Evolutionary conservation across 129 eudicot species (phyloP).

Genomic region (Solidago caesia): DNA sequence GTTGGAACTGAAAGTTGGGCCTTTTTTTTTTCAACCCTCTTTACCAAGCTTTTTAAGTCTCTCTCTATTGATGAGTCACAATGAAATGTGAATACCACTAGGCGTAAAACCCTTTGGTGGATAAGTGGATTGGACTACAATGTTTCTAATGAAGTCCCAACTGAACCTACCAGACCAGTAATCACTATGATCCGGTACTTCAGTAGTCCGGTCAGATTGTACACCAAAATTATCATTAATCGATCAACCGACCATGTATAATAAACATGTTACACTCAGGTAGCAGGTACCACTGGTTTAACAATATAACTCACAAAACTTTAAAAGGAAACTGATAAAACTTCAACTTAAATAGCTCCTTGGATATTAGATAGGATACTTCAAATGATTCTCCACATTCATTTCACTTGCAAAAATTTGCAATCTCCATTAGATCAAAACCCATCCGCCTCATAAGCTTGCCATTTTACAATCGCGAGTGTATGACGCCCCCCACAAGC

Average conservation of each 20-base stretch:
- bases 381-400: not conserved
- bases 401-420: not conserved
- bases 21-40: no score
- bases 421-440: constrained; percentile 18
- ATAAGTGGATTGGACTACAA: no score
- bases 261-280: not conserved
- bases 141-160: not conserved
- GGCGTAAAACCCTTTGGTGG: no score
- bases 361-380: not conserved
- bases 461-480: constrained; percentile 74
- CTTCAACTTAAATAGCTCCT: constrained; percentile 9
- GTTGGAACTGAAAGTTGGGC: no score
- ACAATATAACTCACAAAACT: constrained; percentile 5
- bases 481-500: constrained; percentile 99
- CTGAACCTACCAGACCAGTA: not conserved
- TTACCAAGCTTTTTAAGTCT: no score
- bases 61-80: no score
- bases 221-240: not conserved
- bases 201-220: no score
- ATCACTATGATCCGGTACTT: not conserved
- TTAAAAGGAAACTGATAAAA: not conserved
- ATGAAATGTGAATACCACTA: no score
- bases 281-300: not conserved
- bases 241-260: not conserved
- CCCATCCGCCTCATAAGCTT: constrained; percentile 31